Evolutionary conservation across 2,329 filamentous ascomycete genomes (phyloP), one percentile per base, ranked within the genome.

Genomic region (Parascedosporium putredinis): DNA sequence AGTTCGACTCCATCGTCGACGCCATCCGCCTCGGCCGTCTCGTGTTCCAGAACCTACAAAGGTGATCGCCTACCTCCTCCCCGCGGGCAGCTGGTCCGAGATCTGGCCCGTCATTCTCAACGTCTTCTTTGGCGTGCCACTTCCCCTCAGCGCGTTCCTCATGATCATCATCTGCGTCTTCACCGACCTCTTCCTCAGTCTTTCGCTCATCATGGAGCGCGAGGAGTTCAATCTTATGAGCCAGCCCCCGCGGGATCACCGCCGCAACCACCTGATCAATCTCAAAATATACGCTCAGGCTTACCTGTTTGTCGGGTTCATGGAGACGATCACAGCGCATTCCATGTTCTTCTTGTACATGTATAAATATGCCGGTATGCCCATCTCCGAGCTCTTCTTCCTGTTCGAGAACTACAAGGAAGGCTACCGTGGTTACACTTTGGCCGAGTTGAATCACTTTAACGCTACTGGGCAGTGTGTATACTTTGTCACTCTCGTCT

Each of bases 1-100:
- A 83, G 58, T 87, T 87, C 53, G 81, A 83, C 24, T 81, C 76
- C 23, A 86, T 86, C 54, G 72, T 86, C 43, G 80, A 81, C 27
- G 82, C 81, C 1, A 81, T 86, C 48, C 64, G 65, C 6, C 61
- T 66, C 0, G 66, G 66, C 0, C 62, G 66, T 4, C 65, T 68
- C 0, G 64, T 68, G 6, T 67, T 69, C 55, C 65, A 69, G 52
- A 69, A 69, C 36, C 53, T 69, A 5, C 66, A 69, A 53, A 68
- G 42, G 65, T 69, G 22, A 68, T 69, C 46, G 62, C 65, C 1
- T 69, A 69, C 40, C 64, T 77, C 1, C 61, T 78, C 0, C 74
- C 73, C 0, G 75, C 75, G 0, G 75, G 75, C 33, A 69, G 65
- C 45, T 78, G 69, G 65, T 77, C 74, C 4, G 75, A 79, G 57